Conservation (phyloP, 306 rosid species). For the Quercus engelmannii region DNA sequence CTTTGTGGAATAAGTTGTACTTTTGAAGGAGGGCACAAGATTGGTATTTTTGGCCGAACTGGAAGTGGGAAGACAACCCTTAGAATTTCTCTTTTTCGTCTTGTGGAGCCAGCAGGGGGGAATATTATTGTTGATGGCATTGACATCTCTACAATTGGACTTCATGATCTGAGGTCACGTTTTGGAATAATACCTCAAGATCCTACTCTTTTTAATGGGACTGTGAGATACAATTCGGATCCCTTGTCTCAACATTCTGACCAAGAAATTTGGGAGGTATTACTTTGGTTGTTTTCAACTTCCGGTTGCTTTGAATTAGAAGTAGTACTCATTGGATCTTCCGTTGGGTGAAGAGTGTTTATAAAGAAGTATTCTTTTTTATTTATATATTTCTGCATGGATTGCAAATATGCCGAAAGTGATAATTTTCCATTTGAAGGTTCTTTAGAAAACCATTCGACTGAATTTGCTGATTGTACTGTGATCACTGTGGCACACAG, state of each 20-base stretch:
- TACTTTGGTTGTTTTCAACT: no score
- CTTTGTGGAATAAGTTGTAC: slow-evolving; percentile 18
- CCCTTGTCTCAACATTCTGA: slow-evolving; percentile 62
- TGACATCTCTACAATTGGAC: slow-evolving; percentile 70
- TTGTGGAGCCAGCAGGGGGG: slow-evolving; percentile 68
- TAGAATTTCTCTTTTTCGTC: slow-evolving; percentile 58
- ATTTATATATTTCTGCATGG: neutral
- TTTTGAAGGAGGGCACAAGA: slow-evolving; percentile 59
- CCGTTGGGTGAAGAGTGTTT: neutral
- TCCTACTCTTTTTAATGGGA: slow-evolving; percentile 83
- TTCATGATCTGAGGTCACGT: slow-evolving; percentile 74
- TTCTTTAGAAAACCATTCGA: slow-evolving; percentile 68
- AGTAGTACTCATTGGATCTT: neutral
- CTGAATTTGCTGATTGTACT: slow-evolving; percentile 59
- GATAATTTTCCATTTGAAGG: slow-evolving; percentile 25
- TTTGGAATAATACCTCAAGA: slow-evolving; percentile 84
- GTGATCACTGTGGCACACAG: slow-evolving; percentile 78
- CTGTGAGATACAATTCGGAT: slow-evolving; percentile 72
- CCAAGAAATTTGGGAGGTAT: slow-evolving; percentile 78
- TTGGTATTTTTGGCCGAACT: slow-evolving; percentile 53
- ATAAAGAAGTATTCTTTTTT: neutral
- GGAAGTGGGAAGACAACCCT: slow-evolving; percentile 61
- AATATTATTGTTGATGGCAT: slow-evolving; percentile 59
- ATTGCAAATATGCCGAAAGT: neutral
- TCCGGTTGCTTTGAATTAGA: no score